These are phyloP conservation scores for Colletotrichum coccodes DNA, from an alignment of 2,329 filamentous ascomycete species.

Conservation along the genomic window DNA sequence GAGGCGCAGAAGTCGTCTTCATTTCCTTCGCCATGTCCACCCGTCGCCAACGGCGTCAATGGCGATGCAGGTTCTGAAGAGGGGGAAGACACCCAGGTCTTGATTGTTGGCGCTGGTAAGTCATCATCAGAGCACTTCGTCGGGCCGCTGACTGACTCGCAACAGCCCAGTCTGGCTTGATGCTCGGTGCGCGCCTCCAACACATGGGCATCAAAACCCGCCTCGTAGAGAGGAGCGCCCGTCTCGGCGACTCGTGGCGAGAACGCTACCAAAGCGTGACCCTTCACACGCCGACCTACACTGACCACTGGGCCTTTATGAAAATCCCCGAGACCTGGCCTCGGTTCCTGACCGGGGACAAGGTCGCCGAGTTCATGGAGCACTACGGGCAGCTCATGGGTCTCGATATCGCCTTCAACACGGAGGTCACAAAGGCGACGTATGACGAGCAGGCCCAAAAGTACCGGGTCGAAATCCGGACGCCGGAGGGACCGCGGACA, in stretches of 20 bases:
- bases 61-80: constrained; percentile 40
- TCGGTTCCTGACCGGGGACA: constrained; percentile 53
- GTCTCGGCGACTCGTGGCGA: constrained; percentile 61
- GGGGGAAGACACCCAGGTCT: constrained; percentile 47
- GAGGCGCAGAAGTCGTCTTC: background rate
- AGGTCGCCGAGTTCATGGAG: constrained; percentile 59
- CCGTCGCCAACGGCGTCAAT: constrained; percentile 34
- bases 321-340: constrained; percentile 39
- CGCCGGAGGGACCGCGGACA: constrained; percentile 37
- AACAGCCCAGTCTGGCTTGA: constrained; percentile 53
- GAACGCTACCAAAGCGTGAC: constrained; percentile 52
- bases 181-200: constrained; percentile 44
- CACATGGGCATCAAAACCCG: constrained; percentile 43
- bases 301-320: constrained; percentile 39
- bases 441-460: constrained; percentile 48
- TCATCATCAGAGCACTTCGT: too few species aligned
- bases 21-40: background rate
- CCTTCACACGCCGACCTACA: constrained; percentile 37
- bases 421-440: constrained; percentile 47
- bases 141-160: background rate
- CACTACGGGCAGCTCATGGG: constrained; percentile 59
- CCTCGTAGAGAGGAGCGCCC: constrained; percentile 54
- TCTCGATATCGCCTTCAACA: constrained; percentile 56
- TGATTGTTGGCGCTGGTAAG: constrained; percentile 52
- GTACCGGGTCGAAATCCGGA: constrained; percentile 49